Conservation (phyloP, 2,329 filamentous ascomycete genomes). For the Elsinoe ampelina region DNA sequence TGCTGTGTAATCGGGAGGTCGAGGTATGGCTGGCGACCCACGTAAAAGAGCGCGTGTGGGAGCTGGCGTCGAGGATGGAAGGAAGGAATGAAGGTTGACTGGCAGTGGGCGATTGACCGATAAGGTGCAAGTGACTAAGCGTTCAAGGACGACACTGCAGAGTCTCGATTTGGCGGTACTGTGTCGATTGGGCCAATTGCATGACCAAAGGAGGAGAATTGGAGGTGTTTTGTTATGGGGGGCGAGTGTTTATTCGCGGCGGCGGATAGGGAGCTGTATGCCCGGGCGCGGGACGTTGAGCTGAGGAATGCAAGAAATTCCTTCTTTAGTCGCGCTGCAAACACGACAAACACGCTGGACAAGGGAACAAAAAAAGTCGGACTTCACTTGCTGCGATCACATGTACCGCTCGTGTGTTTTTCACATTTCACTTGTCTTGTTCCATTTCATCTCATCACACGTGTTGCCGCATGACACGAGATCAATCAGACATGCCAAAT, state of each 20-base stretch:
- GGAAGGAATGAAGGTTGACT: slow-evolving; percentile 10
- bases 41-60: slow-evolving; percentile 12
- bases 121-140: slow-evolving; percentile 11
- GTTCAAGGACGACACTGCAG: not conserved
- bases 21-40: not conserved
- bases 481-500: too few relatives aligned
- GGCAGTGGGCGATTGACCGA: slow-evolving; percentile 9
- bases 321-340: not conserved
- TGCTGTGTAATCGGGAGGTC: not conserved
- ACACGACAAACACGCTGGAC: not conserved
- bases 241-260: not conserved
- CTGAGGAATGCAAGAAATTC: not conserved
- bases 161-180: not conserved
- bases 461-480: too few relatives aligned
- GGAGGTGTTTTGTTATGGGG: slow-evolving; percentile 6
- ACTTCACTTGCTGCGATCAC: not conserved
- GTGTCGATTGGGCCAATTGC: not conserved
- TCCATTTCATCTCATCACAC: not conserved
- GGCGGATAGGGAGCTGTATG: not conserved
- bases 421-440: not conserved
- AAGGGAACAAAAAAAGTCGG: not conserved
- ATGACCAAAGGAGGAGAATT: slow-evolving; percentile 2
- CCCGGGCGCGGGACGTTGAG: slow-evolving; percentile 3
- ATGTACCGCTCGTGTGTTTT: not conserved
- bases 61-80: slow-evolving; percentile 1